Base-by-base conservation (phyloP, 306 rosid species). In the Dicorynia guianensis region DNA sequence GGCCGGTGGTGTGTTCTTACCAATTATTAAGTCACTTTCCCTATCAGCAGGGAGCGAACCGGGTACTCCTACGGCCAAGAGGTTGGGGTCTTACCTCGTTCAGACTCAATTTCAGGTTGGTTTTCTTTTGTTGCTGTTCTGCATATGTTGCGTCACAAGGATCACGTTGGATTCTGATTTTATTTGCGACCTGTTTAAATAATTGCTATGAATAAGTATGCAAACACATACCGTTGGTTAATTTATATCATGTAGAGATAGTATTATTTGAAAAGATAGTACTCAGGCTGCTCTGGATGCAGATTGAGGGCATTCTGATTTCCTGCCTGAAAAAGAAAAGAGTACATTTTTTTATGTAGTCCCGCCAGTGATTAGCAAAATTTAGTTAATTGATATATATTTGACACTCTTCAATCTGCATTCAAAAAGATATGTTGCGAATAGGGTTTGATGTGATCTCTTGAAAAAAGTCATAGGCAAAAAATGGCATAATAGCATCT, bases 1-100 rank as follows among this genome's bases (percentile, higher is more conserved):
- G 56, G 92, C 90, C 2, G 92, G 92, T 0, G 90, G 92, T 13
- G 90, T 88, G 44, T 88, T 88, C 65, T 74, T 88, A 81, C 92
- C 92, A 0, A 83, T 88, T 42, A 87, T 89, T 55, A 72, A 87
- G 79, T 89, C 95, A 8, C 49, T 89, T 50, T 80, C 95, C 19
- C 78, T 87, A 39, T 86, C 95, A 13, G 90, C 84, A 0, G 92
- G 89, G 11, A 89, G 95, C 78, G 76, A 80, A 40, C 90, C 89
- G 7, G 80, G 71, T 12, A 74, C 81, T 39, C 81, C 84, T 0
- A 76, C 90, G 1, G 72, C 85, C 18, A 65, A 64, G 57, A 89
- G 85, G 83, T 71, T 89, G 47, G 95, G 90, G 7, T 82, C 92
- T 38, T 88, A 83, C 67, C 88, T 85, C 5, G 3, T 88, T 39